Base-by-base conservation (phyloP, 1,284 basidiomycete genomes). In the Marasmius tenuissimus region DNA sequence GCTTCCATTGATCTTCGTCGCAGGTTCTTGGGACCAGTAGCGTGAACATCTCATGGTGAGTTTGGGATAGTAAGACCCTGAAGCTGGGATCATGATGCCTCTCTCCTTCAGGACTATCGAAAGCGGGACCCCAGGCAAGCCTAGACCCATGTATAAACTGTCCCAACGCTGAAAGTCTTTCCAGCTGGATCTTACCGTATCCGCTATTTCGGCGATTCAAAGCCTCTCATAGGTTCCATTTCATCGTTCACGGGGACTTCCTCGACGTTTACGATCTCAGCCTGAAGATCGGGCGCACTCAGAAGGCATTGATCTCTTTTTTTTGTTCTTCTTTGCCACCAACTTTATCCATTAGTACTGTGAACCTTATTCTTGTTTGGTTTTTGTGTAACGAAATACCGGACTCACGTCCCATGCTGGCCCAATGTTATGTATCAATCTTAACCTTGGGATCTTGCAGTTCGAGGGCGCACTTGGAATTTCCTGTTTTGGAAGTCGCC, bases 131-230 rank as follows among this genome's bases (percentile, higher is more conserved):
- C 81, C 84, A 54, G 75, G 85, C 83, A 68, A 72, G 79, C 69
- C 18, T 62, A 58, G 45, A 58, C 54, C 53, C 52, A 7, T 10
- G 8, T 35, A 18, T 49, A 10, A 35, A 9, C 33, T 52, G 8
- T 50, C n/a, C 22, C 54, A 8, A 57, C 4, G 11, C 22, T 47
- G 12, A 35, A 16, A 27, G 42, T 54, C 39, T 18, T 63, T 14
- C 51, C 20, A 87, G 87, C 81, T 47, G 88, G 88, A 37, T 85
- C 80, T 10, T 94, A 94, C 72, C 85, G 89, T 34, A 72, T 94
- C 40, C 76, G 74, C 51, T 94, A 93, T 72, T 86, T 84, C 63
- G 92, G 91, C 10, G 90, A 93, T 72, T 81, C 84, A 14, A 94
- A 93, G 74, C 77, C 85, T 10, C 70, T 88, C 45, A 75, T 85